Conservation (phyloP, 2,329 filamentous ascomycete genomes). For the Penicillium sp. region DNA sequence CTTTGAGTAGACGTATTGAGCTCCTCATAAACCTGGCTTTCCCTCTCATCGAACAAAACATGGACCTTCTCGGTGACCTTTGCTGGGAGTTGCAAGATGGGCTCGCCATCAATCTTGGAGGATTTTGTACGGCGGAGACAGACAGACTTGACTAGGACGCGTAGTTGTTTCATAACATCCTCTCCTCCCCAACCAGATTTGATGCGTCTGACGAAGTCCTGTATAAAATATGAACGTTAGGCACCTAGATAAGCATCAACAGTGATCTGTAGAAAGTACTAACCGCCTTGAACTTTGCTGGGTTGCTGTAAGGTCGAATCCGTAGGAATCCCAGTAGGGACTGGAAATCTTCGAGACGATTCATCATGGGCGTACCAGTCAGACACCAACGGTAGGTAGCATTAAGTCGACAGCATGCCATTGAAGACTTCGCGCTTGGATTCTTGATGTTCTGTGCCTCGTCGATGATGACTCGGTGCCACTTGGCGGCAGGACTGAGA, state of each 20-base stretch:
- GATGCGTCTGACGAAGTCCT: constrained; percentile 55
- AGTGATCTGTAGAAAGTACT: constrained; percentile 22
- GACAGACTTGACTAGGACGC: constrained; percentile 72
- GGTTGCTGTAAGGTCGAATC: constrained; percentile 70
- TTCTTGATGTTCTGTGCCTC: constrained; percentile 84
- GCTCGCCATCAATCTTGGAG: constrained; percentile 74
- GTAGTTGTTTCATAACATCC: constrained; percentile 66
- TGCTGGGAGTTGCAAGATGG: constrained; percentile 66
- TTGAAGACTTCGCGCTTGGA: constrained; percentile 59
- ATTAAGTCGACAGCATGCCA: constrained; percentile 58
- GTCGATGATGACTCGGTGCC: constrained; percentile 71
- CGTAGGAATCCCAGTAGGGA: constrained; percentile 73
- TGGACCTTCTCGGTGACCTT: constrained; percentile 62
- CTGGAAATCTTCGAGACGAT: constrained; percentile 72
- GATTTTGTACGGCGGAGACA: constrained; percentile 80
- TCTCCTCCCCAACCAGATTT: constrained; percentile 41
- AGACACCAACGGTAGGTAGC: constrained; percentile 69
- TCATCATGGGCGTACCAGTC: constrained; percentile 87
- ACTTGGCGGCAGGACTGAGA: constrained; percentile 59
- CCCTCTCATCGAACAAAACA: constrained; percentile 65
- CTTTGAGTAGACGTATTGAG: constrained; percentile 66
- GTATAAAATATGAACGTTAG: not conserved
- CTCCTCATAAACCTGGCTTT: constrained; percentile 62
- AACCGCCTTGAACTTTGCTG: constrained; percentile 60
- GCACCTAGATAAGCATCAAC: not conserved